Evolutionary conservation across 2,329 filamentous ascomycete genomes (phyloP), one percentile per base, ranked within the genome.

Genomic region (Hortaea werneckii): DNA sequence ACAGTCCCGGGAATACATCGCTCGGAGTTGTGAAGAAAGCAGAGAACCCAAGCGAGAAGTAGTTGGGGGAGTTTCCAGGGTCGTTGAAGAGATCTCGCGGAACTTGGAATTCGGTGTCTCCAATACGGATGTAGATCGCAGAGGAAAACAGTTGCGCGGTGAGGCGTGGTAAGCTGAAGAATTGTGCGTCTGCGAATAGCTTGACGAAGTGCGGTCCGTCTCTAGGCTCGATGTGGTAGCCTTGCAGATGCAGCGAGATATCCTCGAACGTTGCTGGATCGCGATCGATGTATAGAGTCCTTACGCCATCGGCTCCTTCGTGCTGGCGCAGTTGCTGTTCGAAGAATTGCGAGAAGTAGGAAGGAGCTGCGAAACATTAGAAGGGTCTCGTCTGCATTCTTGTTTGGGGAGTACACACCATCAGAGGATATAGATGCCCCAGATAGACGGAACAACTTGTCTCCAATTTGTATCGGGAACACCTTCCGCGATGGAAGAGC

Each of bases 341-440:
- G 66, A 96, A 96, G 70, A 92, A 95, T 56, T 87, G 83, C 13
- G 90, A 94, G 68, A 96, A 95, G 66, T 95, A 95, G 42, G 89
- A 95, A 48, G 90, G 90, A 59, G 88, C 90, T 94, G 68, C 72
- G 70, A 5, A 29, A 62, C 20, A 20, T 20, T 20, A 20, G 20
- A 20, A 20, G 4, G 20, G 20, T 20, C 20, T 20, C 20, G 20
- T 20, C 20, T 20, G 20, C 20, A 20, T 20, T 20, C 20, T 20
- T 20, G 60, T 69, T 62, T 79, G 65, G 79, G 72, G 59, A 49
- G 50, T 8, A 39, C 77, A 70, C 66, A 84, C 81, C 80, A 77
- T 85, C 82, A 52, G 80, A 84, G 45, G 79, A 79, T 48, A 85
- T 78, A 41, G 80, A 84, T 9, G 82, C 81, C 29, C 82, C 82